phyloP scores from a whole-genome alignment of 208 protist genomes.

The Acanthamoeba healyi region DNA sequence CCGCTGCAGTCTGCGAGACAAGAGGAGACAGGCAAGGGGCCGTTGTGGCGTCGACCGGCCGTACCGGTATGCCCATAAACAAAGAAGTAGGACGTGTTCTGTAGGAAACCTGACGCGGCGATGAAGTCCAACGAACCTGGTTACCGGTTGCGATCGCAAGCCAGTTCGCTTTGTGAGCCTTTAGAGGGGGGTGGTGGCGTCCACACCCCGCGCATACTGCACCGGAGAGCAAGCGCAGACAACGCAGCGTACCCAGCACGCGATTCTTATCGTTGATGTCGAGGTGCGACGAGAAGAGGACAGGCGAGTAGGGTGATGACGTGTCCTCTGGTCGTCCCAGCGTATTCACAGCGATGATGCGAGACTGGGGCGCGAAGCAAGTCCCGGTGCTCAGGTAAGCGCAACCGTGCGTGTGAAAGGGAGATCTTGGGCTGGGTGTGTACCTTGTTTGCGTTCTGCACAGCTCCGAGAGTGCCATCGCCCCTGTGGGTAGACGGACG shows the following conservation, averaged over 20 bases:
- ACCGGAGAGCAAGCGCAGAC: too few relatives aligned
- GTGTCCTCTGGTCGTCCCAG: conserved; percentile 17
- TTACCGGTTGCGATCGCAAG: too few relatives aligned
- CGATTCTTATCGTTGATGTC: conserved; percentile 35
- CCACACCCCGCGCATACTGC: too few relatives aligned
- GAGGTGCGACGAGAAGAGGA: conserved; percentile 1
- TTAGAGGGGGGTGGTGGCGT: too few relatives aligned
- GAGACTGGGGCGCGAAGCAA: too few relatives aligned
- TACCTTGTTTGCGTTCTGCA: conserved; percentile 51
- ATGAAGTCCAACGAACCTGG: conserved; percentile 42
- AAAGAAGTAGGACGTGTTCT: conserved; percentile 65
- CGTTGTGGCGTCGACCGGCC: too few relatives aligned
- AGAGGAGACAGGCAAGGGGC: neutral
- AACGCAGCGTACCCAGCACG: neutral
- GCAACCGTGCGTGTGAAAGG: neutral
- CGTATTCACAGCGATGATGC: conserved; percentile 16
- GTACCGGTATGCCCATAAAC: conserved; percentile 24
- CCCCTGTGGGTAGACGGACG: neutral
- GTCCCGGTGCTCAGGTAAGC: too few relatives aligned
- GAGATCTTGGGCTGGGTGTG: neutral
- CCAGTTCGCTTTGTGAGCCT: too few relatives aligned
- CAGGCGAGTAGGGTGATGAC: neutral
- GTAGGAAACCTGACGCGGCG: neutral
- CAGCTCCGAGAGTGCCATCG: neutral
- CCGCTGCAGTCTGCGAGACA: too few relatives aligned